Percentiles rank a stretch among this genome's conserved stretches.
These are phyloP conservation scores for Lasiosphaeris hirsuta DNA, from an alignment of 495 filamentous ascomycete species.

Conservation along the genomic window DNA sequence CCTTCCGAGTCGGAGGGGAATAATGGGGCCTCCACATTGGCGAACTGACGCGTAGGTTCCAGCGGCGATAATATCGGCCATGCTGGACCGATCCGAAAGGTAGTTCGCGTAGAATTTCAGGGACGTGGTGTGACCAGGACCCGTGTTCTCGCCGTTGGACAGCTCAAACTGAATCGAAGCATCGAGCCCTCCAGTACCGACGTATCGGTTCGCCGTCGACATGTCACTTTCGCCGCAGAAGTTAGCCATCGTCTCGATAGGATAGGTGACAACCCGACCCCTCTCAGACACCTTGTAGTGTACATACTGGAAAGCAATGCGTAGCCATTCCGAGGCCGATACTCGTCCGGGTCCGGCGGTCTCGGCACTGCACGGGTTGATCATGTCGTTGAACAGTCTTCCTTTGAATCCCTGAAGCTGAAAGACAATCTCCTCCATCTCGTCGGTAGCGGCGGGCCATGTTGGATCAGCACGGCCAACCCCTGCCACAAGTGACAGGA, in stretches of 20 bases:
- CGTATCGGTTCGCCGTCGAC: conserved; percentile 50
- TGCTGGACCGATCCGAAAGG: conserved; percentile 46
- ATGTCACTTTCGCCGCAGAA: conserved; percentile 42
- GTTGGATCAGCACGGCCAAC: conserved; percentile 46
- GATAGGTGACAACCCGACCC: not conserved
- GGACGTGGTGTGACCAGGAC: conserved; percentile 54
- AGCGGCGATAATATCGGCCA: conserved; percentile 58
- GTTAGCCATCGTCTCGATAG: conserved; percentile 4
- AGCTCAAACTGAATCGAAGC: conserved; percentile 59
- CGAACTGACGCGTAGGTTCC: conserved; percentile 56
- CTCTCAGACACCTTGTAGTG: not conserved
- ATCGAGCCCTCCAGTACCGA: conserved; percentile 54
- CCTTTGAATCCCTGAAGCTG: conserved; percentile 52
- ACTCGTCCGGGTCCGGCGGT: conserved; percentile 52
- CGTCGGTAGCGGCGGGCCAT: conserved; percentile 58
- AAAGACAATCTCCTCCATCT: conserved; percentile 62
- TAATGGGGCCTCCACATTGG: conserved; percentile 55
- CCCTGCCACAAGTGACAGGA: conserved; percentile 31
- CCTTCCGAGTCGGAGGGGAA: conserved; percentile 54
- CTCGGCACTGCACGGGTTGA: conserved; percentile 57
- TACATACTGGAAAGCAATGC: conserved; percentile 54
- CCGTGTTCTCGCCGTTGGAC: conserved; percentile 54
- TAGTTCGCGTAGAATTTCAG: conserved; percentile 54
- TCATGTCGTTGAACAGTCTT: conserved; percentile 51
- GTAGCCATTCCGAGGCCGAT: conserved; percentile 60